Evolutionary conservation across 768 basidiomycete species (phyloP).

Genomic region (Dendrothele bispora): DNA sequence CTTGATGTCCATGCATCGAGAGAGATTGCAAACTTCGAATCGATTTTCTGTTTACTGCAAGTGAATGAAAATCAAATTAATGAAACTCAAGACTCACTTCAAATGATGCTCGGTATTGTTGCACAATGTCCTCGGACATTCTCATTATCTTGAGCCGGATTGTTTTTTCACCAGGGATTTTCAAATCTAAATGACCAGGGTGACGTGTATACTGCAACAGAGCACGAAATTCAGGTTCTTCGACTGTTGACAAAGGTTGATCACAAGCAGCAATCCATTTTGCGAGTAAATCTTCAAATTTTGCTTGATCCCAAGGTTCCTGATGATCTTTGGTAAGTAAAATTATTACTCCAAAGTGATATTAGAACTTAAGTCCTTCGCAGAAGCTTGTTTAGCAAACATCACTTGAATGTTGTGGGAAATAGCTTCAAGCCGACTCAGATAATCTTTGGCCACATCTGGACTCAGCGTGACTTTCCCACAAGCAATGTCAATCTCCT

Average conservation of each 20-base stretch:
- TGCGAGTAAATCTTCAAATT: background rate
- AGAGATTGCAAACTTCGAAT: conserved; percentile 17
- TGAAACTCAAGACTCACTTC: background rate
- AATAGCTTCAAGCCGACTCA: background rate
- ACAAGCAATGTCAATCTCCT: conserved; percentile 1
- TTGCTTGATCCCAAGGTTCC: conserved; percentile 1
- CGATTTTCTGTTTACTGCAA: background rate
- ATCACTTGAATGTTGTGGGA: background rate
- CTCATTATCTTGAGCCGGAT: background rate
- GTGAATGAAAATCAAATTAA: background rate
- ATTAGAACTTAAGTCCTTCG: background rate
- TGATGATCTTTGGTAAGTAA: background rate
- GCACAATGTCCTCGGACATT: background rate
- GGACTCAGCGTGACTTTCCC: background rate
- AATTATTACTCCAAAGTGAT: background rate
- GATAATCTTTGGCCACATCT: background rate
- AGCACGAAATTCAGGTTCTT: background rate
- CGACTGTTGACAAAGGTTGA: background rate
- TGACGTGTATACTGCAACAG: background rate
- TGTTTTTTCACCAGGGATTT: background rate
- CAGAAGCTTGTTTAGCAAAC: background rate
- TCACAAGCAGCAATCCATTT: conserved; percentile 1
- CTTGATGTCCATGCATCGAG: conserved; percentile 30
- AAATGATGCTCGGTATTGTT: background rate
- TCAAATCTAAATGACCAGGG: background rate